These are phyloP conservation scores for Naganishia sp. DNA, from an alignment of 1,284 basidiomycete genomes.

Conservation along the genomic window DNA sequence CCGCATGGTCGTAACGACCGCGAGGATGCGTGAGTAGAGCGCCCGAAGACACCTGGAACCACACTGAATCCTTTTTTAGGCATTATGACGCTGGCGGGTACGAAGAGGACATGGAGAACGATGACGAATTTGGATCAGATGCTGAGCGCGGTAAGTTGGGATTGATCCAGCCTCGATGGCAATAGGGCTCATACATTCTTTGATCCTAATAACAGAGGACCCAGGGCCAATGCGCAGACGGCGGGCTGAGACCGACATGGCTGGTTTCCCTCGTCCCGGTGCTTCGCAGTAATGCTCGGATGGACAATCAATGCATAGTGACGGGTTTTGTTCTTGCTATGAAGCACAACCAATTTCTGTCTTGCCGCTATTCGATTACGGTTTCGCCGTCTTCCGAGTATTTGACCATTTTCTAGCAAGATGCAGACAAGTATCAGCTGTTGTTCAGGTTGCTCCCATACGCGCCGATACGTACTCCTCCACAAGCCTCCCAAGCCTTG, in stretches of 20 bases:
- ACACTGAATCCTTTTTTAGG: neutral
- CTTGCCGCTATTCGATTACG: constrained; percentile 9
- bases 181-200: neutral
- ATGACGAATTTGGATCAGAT: constrained; percentile 40
- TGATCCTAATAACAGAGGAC: neutral
- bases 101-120: constrained; percentile 57
- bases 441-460: too few relatives aligned
- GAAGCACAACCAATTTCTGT: neutral
- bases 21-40: constrained; percentile 45
- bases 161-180: neutral
- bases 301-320: neutral
- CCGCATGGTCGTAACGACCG: constrained; percentile 50
- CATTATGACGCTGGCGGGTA: constrained; percentile 62
- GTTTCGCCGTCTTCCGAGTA: constrained; percentile 34
- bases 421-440: neutral
- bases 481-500: constrained; percentile 32
- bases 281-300: neutral
- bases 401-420: constrained; percentile 30
- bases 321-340: neutral
- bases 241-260: constrained; percentile 2
- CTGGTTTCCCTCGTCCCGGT: constrained; percentile 19
- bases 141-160: constrained; percentile 35
- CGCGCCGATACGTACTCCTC: constrained; percentile 27
- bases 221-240: constrained; percentile 12
- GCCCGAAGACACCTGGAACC: neutral